A percentile compares a stretch with the other conserved stretches of the same genome.
These are phyloP conservation scores for Ochromonas danica DNA, from an alignment of 108 stramenopile genomes.

Conservation along the genomic window DNA sequence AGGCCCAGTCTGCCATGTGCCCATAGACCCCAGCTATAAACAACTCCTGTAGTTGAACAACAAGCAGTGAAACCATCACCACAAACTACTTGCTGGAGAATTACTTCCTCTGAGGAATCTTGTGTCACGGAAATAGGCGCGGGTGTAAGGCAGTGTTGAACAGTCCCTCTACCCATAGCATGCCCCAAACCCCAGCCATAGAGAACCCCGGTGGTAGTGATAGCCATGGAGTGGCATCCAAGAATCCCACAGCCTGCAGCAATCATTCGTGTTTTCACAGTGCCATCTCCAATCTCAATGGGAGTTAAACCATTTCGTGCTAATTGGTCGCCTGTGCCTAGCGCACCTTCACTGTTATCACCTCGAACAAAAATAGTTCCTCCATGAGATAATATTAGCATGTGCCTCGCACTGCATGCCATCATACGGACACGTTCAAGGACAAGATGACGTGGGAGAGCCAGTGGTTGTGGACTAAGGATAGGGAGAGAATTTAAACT, in stretches of 20 bases:
- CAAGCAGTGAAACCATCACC: constrained; percentile 9
- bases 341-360: constrained; percentile 36
- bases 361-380: constrained; percentile 27
- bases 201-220: not conserved
- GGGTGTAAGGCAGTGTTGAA: not conserved
- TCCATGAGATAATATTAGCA: not conserved
- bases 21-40: constrained; percentile 8
- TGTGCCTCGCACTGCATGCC: constrained; percentile 38
- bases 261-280: not conserved
- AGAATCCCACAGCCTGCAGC: not conserved
- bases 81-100: not conserved
- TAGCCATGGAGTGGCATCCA: constrained; percentile 20
- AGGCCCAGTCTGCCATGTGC: constrained; percentile 26
- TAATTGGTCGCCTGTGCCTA: not conserved
- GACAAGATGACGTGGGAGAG: not conserved
- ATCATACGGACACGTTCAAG: constrained; percentile 18
- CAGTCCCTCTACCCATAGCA: not conserved
- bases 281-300: not conserved
- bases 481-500: too few species aligned
- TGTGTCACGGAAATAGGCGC: not conserved
- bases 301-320: not conserved
- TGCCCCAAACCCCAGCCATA: constrained; percentile 24
- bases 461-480: not conserved
- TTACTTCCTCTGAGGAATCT: too few species aligned
- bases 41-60: not conserved